These are phyloP conservation scores for Pyricularia grisea DNA, from an alignment of 2,329 filamentous ascomycete species.

Conservation along the genomic window DNA sequence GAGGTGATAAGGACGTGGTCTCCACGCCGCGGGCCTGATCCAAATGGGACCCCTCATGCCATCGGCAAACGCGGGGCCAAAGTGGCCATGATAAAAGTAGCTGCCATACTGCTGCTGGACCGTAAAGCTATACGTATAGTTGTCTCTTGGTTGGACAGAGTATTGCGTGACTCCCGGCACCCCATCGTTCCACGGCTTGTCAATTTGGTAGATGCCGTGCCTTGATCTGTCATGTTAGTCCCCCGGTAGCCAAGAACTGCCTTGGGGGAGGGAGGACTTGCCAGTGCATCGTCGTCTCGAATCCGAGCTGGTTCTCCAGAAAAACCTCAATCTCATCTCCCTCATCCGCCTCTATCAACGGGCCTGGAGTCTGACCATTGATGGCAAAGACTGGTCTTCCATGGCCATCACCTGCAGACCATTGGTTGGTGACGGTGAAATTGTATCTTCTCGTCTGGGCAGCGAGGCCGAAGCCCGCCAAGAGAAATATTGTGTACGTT, in stretches of 20 bases:
- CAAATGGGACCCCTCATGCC: not conserved
- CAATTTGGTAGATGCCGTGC: not conserved
- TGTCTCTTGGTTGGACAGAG: not conserved
- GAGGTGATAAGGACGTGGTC: not conserved
- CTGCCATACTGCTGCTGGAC: not conserved
- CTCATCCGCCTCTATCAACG: not conserved
- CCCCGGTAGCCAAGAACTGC: no score
- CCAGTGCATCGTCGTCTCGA: not conserved
- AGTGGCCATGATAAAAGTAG: not conserved
- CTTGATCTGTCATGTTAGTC: not conserved
- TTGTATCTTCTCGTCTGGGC: not conserved
- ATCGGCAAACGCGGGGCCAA: not conserved
- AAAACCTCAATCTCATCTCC: not conserved
- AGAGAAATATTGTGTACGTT: not conserved
- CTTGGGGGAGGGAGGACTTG: not conserved
- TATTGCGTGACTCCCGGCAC: not conserved
- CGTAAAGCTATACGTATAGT: not conserved
- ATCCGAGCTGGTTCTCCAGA: not conserved
- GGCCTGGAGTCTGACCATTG: not conserved
- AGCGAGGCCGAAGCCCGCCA: not conserved
- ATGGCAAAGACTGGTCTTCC: not conserved
- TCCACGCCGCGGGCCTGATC: not conserved
- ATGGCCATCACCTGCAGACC: not conserved
- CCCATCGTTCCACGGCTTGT: not conserved
- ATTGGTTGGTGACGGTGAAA: not conserved